phyloP scores from a whole-genome alignment of 805 yeast genomes.

The Teunomyces cretensis region DNA sequence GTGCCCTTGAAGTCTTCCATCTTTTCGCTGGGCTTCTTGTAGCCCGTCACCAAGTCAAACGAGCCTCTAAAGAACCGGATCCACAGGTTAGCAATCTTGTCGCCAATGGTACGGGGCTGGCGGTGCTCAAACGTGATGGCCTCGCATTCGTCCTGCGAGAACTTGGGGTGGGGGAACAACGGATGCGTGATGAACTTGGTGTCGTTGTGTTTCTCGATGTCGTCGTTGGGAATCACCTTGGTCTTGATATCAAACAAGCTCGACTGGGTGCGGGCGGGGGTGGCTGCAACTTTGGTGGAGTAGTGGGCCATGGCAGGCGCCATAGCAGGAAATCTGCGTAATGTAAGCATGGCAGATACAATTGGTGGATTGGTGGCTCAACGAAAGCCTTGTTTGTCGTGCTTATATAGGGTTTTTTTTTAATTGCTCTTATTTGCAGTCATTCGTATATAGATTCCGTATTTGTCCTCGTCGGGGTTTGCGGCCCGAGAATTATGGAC shows the following conservation, averaged over 20 bases:
- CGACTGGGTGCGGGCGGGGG: not conserved
- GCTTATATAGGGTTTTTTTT: not conserved
- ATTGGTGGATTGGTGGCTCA: not conserved
- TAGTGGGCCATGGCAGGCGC: not conserved
- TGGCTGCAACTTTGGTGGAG: not conserved
- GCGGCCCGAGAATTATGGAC: not conserved
- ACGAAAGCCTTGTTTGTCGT: not conserved
- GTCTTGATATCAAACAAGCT: conserved; percentile 25
- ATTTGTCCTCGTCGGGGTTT: not conserved
- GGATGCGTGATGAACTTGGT: conserved; percentile 39
- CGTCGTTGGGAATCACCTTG: conserved; percentile 19
- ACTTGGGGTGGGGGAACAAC: conserved; percentile 36
- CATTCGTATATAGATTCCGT: not conserved
- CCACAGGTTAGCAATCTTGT: conserved; percentile 50
- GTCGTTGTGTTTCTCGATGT: conserved; percentile 28
- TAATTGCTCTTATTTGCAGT: not conserved
- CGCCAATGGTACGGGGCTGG: conserved; percentile 46
- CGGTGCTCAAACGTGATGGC: conserved; percentile 52
- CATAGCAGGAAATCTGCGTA: not conserved
- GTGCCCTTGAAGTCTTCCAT: conserved; percentile 34
- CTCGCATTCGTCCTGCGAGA: conserved; percentile 30
- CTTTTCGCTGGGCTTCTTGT: conserved; percentile 49
- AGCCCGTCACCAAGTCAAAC: conserved; percentile 68
- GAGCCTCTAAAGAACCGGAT: conserved; percentile 44
- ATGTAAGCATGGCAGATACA: not conserved